A percentile compares a stretch with the other conserved stretches of the same genome.
phyloP scores from a whole-genome alignment of 257 asterid species.

The Penstemon eatonii region DNA sequence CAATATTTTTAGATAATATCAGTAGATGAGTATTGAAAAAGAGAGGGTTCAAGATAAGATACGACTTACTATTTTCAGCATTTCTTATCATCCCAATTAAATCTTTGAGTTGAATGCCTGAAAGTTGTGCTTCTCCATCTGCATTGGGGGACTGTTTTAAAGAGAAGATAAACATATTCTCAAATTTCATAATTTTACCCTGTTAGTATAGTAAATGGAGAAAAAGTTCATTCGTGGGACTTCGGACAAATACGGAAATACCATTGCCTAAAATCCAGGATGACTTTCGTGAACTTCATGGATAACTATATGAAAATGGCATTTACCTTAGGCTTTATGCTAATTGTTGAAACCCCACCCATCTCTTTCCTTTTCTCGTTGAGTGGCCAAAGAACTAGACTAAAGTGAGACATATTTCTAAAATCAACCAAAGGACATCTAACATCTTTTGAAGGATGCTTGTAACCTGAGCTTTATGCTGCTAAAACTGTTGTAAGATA shows the following conservation, averaged over 20 bases:
- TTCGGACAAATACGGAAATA: not conserved
- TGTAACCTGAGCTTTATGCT: not conserved
- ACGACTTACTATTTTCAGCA: constrained; percentile 74
- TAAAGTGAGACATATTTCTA: not conserved
- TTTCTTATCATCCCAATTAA: constrained; percentile 82
- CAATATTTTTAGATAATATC: not conserved
- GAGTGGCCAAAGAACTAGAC: not conserved
- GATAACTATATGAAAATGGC: not conserved
- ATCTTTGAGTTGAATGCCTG: constrained; percentile 59
- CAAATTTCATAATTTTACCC: constrained; percentile 22
- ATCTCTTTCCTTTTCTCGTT: no score
- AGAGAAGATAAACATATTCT: constrained; percentile 37
- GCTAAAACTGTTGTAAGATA: no score
- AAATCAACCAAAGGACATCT: not conserved
- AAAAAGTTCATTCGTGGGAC: constrained; percentile 13
- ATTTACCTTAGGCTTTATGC: constrained; percentile 4
- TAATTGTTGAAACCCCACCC: constrained; percentile 9
- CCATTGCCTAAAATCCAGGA: constrained; percentile 13
- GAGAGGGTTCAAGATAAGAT: constrained; percentile 12
- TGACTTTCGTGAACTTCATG: constrained; percentile 5
- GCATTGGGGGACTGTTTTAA: constrained; percentile 53
- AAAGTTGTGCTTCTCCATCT: constrained; percentile 51
- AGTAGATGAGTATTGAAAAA: constrained; percentile 8
- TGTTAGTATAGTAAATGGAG: constrained; percentile 20
- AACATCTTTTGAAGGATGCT: not conserved